Evolutionary conservation across 768 basidiomycete genomes (phyloP), one percentile per base, ranked within the genome.

Genomic region (Boletales sp.): DNA sequence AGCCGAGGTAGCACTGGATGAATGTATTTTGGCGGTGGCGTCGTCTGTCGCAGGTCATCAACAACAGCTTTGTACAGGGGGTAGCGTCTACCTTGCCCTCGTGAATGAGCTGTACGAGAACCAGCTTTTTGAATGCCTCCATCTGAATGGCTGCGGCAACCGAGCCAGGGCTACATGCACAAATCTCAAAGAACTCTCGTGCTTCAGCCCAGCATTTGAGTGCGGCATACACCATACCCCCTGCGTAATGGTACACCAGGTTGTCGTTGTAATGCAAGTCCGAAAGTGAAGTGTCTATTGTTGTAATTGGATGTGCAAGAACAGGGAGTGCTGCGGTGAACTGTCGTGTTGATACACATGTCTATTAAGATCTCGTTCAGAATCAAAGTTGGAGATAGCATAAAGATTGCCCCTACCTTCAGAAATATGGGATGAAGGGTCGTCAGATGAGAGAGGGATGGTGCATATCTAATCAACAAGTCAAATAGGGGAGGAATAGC

Each of bases 51-150:
- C 41, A 15, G 3, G 14, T 14, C 21, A 13, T 51, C 39, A 55
- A 56, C 40, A 37, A n/a, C 19, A 13, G 17, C 11, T 17, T 28
- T 3, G 31, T 17, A 8, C 15, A 28, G 14, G 32, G 41, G 7
- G 19, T 18, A 25, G 11, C 6, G 4, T 47, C 72, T 18, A 86
- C 87, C 77, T 84, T 82, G 15, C 93, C 93, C 46, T 81, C 76
- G 18, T 79, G 73, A 49, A 94, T 88, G 41, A 94, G 68, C 63
- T 93, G 90, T 6, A 92, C 80, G 5, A 94, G 72, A 18, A 78
- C 70, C 41, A 92, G 70, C 68, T 94, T 93, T 76, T 94, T 94
- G 59, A 86, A 71, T 0, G 92, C 92, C 61, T 94, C 92, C 58
- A 93, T 67, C 65, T 95, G 92, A 4, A 94, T 72, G 8, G 86